Evolutionary conservation across 805 yeast genomes (phyloP), one percentile per base, ranked within the genome.

Genomic region (Ogataea nitratoaversa): DNA sequence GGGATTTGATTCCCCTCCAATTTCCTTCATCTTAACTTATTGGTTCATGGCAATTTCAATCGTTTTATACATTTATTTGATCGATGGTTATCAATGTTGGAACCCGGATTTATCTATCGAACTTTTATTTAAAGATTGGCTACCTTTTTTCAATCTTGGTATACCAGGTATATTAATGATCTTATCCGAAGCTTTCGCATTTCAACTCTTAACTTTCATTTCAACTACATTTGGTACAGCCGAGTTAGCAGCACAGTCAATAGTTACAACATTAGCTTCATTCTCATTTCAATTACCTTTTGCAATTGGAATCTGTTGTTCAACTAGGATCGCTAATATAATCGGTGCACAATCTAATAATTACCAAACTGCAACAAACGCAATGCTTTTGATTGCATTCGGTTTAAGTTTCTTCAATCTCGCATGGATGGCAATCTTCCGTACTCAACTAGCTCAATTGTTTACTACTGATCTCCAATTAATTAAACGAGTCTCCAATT

Each of bases 61-160:
- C 37, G 51, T 78, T 27, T 44, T 62, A 1, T 86, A 84, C 56
- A 79, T 76, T 2, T 45, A 68, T 4, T 68, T 66, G 37, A 59
- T 82, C 28, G 85, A 82, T 52, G 90, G 89, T 3, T 65, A 65
- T 34, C 72, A 74, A 49, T 84, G 91, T 52, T 82, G 89, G 88
- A 56, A 57, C n/a, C 40, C 46, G 5, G 44, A 53, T 20, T 42
- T 60, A n/a, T 44, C 47, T 7, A 19, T 53, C 5, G 37, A 34
- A 11, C 47, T 41, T 8, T 68, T 75, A 37, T 70, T 72, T 49
- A 47, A 54, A 23, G 46, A 40, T 3, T 74, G 79, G 79, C 40
- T 50, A 4, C 60, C 58, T 30, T 71, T 73, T 67, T 63, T 72
- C 37, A 51, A 59, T 27, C 57, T 75, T 13, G 74, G 79, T 3